A percentile compares a stretch with the other conserved stretches of the same genome.
Conservation (phyloP, 2,329 filamentous ascomycete species). For the Knoxdaviesia capensis region DNA sequence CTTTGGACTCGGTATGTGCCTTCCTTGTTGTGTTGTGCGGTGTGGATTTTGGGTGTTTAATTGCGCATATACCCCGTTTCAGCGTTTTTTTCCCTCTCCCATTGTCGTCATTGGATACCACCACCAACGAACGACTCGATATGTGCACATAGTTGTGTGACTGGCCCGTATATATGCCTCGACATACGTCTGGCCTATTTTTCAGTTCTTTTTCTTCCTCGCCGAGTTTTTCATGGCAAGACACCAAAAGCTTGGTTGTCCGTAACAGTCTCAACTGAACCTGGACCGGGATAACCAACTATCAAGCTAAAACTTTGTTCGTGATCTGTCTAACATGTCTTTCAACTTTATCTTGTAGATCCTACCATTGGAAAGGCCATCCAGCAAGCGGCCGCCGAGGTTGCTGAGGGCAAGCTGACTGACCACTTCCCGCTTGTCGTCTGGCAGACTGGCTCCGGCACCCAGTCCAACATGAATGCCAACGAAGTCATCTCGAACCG, state of each 20-base stretch:
- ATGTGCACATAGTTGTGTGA: too few species aligned
- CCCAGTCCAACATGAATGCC: slow-evolving; percentile 99
- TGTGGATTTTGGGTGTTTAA: too few species aligned
- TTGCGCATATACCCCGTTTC: too few species aligned
- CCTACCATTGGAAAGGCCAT: slow-evolving; percentile 82
- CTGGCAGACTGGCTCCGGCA: slow-evolving; percentile 97
- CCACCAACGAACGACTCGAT: too few species aligned
- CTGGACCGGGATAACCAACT: neutral
- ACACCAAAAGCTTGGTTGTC: too few species aligned
- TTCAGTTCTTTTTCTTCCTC: too few species aligned
- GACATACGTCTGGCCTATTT: too few species aligned
- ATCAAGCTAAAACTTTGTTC: neutral
- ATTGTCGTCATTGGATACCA: neutral
- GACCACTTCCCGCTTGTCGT: slow-evolving; percentile 98
- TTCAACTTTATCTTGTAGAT: slow-evolving; percentile 28
- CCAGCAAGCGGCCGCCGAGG: slow-evolving; percentile 82
- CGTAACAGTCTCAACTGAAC: neutral
- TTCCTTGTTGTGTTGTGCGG: too few species aligned
- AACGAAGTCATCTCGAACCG: slow-evolving; percentile 99
- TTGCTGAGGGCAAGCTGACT: slow-evolving; percentile 78
- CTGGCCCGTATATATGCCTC: too few species aligned
- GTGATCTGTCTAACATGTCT: neutral
- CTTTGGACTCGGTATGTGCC: slow-evolving; percentile 56
- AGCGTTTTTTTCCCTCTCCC: neutral
- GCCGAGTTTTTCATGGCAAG: too few species aligned